Evolutionary conservation across 2,329 filamentous ascomycete genomes (phyloP).

Genomic region (Penicillium sclerotiorum): DNA sequence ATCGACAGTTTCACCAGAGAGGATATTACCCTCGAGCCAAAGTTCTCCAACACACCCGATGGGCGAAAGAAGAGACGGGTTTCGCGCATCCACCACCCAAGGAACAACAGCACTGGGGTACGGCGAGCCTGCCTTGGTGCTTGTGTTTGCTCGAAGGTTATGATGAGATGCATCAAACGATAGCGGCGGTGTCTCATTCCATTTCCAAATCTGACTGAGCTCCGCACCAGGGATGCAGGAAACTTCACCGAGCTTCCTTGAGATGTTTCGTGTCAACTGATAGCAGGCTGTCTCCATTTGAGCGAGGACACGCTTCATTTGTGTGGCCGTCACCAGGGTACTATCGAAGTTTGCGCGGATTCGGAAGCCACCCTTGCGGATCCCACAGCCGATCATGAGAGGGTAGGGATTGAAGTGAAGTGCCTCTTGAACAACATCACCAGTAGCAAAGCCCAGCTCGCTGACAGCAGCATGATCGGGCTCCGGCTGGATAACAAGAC

Average conservation of each 20-base stretch:
- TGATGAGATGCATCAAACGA: slow-evolving; percentile 32
- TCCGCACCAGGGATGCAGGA: slow-evolving; percentile 42
- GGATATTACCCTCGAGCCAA: slow-evolving; percentile 44
- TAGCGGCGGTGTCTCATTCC: slow-evolving; percentile 44
- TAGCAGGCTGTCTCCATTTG: slow-evolving; percentile 38
- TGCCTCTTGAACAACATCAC: slow-evolving; percentile 39
- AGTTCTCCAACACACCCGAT: slow-evolving; percentile 44
- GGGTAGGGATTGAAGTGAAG: slow-evolving; percentile 53
- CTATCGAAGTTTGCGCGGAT: slow-evolving; percentile 50
- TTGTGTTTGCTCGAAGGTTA: slow-evolving; percentile 23
- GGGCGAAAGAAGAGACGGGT: slow-evolving; percentile 41
- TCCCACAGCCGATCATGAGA: slow-evolving; percentile 52
- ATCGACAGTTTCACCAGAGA: slow-evolving; percentile 28
- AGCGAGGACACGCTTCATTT: slow-evolving; percentile 43
- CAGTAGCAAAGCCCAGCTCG: slow-evolving; percentile 41
- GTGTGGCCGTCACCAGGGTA: slow-evolving; percentile 34
- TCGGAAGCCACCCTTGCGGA: slow-evolving; percentile 46
- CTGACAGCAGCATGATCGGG: slow-evolving; percentile 39
- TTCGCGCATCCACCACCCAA: slow-evolving; percentile 35
- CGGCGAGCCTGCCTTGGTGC: slow-evolving; percentile 23
- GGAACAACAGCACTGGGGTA: slow-evolving; percentile 39
- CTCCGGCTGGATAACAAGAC: slow-evolving; percentile 44
- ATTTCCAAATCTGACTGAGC: slow-evolving; percentile 47
- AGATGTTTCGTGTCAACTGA: slow-evolving; percentile 30
- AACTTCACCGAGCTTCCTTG: slow-evolving; percentile 35